Evolutionary conservation across 2,329 filamentous ascomycete genomes (phyloP).

Genomic region (Emericellopsis atlantica): DNA sequence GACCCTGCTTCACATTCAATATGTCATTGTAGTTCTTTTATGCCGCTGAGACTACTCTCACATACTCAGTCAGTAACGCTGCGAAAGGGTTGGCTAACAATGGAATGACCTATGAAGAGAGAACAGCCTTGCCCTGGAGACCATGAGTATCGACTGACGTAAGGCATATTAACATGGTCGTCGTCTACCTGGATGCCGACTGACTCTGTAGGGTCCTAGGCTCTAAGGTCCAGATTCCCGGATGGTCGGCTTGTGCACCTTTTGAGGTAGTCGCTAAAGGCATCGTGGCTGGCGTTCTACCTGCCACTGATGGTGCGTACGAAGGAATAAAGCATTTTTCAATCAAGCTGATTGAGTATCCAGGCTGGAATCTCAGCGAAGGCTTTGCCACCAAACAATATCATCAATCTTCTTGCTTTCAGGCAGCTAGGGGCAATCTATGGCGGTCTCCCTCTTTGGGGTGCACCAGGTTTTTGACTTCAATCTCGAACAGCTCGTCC

Average conservation of each 20-base stretch:
- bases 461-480: no score
- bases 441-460: background rate
- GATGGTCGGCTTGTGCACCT: conserved; percentile 40
- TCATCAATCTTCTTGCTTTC: no score
- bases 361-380: no score
- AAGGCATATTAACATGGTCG: background rate
- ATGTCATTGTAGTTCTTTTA: background rate
- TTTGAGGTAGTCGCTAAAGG: conserved; percentile 42
- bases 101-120: conserved; percentile 37
- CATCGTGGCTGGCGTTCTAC: conserved; percentile 44
- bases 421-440: no score
- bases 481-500: no score
- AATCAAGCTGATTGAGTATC: no score
- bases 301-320: conserved; percentile 34
- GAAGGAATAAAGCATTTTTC: no score
- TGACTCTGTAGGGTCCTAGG: conserved; percentile 22
- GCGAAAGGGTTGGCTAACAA: conserved; percentile 43
- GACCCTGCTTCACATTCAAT: no score
- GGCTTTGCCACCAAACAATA: no score
- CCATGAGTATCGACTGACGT: conserved; percentile 24
- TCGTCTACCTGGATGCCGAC: conserved; percentile 12
- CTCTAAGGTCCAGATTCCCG: conserved; percentile 42
- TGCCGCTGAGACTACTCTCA: conserved; percentile 13
- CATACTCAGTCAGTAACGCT: conserved; percentile 34
- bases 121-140: conserved; percentile 27